Conservation (phyloP, 2,329 filamentous ascomycete genomes). For the Paecilomyces dactylethromorphus region DNA sequence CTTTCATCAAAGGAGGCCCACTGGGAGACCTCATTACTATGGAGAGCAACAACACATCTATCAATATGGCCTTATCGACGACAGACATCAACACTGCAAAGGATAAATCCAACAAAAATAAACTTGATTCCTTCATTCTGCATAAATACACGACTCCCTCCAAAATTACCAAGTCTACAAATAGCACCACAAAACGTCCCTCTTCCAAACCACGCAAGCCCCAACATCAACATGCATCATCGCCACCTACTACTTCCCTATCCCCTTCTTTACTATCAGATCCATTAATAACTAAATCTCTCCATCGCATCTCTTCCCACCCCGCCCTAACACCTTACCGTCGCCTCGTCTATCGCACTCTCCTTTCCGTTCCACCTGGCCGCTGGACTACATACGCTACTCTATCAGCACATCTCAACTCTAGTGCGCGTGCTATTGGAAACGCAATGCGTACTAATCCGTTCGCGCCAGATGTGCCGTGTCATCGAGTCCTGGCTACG, state of each 20-base stretch:
- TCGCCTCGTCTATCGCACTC: conserved; percentile 57
- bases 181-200: neutral
- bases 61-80: neutral
- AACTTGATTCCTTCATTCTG: neutral
- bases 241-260: neutral
- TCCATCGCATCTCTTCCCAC: conserved; percentile 37
- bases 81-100: neutral
- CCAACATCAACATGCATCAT: neutral
- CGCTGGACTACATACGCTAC: conserved; percentile 71
- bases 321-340: conserved; percentile 46
- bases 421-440: conserved; percentile 69
- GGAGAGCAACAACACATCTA: neutral
- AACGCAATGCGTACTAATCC: conserved; percentile 72
- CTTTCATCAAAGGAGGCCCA: neutral
- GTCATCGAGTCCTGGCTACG: conserved; percentile 71
- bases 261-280: neutral
- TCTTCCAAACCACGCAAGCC: neutral
- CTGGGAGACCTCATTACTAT: neutral
- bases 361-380: conserved; percentile 71
- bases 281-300: conserved; percentile 15
- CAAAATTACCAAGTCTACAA: neutral
- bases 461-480: conserved; percentile 75
- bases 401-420: conserved; percentile 60
- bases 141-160: neutral
- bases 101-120: neutral